Percentiles rank a stretch among this genome's conserved stretches.
phyloP scores from a whole-genome alignment of 2,329 filamentous ascomycete genomes.

The Plectosphaerella sp. region DNA sequence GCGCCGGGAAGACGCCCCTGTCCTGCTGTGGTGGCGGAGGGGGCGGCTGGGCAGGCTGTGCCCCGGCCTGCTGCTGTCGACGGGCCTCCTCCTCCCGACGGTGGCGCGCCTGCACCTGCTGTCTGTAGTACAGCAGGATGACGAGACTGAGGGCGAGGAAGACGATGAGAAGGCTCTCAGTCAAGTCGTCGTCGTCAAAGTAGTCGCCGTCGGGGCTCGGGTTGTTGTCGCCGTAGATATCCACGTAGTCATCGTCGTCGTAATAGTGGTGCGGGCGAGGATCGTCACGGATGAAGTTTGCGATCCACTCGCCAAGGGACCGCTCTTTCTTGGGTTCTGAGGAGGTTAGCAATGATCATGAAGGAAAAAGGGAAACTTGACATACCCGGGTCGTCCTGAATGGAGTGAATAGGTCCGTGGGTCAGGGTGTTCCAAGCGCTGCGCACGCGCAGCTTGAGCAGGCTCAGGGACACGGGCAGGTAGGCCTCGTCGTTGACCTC shows the following conservation, averaged over 20 bases:
- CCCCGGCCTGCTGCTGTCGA: slow-evolving; percentile 13
- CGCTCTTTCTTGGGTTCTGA: slow-evolving; percentile 66
- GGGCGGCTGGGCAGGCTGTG: slow-evolving; percentile 32
- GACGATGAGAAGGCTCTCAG: slow-evolving; percentile 83
- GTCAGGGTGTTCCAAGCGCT: slow-evolving; percentile 95
- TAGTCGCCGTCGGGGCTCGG: slow-evolving; percentile 19
- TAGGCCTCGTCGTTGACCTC: slow-evolving; percentile 93
- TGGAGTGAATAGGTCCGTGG: slow-evolving; percentile 85
- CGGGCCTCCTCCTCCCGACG: slow-evolving; percentile 34
- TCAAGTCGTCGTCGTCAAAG: slow-evolving; percentile 64
- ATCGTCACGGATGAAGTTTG: slow-evolving; percentile 74
- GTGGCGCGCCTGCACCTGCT: slow-evolving; percentile 60
- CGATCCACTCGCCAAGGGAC: slow-evolving; percentile 81
- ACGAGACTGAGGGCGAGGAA: slow-evolving; percentile 70
- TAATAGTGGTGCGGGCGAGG: slow-evolving; percentile 46
- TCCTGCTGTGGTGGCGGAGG: slow-evolving; percentile 9
- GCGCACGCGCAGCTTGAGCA: slow-evolving; percentile 77
- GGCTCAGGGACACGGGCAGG: slow-evolving; percentile 81
- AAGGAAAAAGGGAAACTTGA: slow-evolving; percentile 5
- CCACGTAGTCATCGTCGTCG: slow-evolving; percentile 52
- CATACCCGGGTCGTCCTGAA: slow-evolving; percentile 82
- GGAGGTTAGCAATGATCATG: slow-evolving; percentile 19
- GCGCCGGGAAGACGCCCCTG: slow-evolving; percentile 40
- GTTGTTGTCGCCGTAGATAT: slow-evolving; percentile 51
- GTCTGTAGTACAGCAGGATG: slow-evolving; percentile 76